Conservation (phyloP, 2,329 filamentous ascomycete genomes). For the Apiospora kogelbergensis region DNA sequence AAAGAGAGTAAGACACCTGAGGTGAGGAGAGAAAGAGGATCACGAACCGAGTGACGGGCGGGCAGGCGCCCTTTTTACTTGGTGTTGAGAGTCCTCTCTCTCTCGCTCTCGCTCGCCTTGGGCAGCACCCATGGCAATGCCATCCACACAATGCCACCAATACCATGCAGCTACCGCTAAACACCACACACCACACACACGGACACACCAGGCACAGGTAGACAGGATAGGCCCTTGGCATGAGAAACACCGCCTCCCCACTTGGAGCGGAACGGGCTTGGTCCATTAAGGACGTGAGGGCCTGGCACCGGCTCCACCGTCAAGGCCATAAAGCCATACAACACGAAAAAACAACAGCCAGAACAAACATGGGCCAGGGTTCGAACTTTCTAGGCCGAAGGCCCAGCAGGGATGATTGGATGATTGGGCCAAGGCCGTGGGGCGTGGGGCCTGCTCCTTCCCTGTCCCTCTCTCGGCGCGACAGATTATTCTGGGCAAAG, state of each 20-base stretch:
- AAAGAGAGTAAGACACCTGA: conserved; percentile 27
- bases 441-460: background rate
- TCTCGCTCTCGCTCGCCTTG: conserved; percentile 13
- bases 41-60: conserved; percentile 5
- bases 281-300: background rate
- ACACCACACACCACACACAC: background rate
- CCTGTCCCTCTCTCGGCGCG: too few relatives aligned
- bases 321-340: too few relatives aligned
- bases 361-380: background rate
- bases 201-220: background rate
- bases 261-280: conserved; percentile 5
- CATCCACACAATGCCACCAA: background rate
- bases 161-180: background rate
- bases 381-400: background rate
- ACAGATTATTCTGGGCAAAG: background rate
- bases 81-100: conserved; percentile 5
- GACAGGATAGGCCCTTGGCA: background rate
- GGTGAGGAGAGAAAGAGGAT: conserved; percentile 13
- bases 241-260: conserved; percentile 1
- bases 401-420: background rate
- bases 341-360: conserved; percentile 1
- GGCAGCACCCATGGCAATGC: conserved; percentile 2
- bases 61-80: conserved; percentile 25
- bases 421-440: background rate
- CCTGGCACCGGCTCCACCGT: conserved; percentile 1